Evolutionary conservation across 768 basidiomycete genomes (phyloP), one percentile per base, ranked within the genome.

Genomic region (Serendipita sp.): DNA sequence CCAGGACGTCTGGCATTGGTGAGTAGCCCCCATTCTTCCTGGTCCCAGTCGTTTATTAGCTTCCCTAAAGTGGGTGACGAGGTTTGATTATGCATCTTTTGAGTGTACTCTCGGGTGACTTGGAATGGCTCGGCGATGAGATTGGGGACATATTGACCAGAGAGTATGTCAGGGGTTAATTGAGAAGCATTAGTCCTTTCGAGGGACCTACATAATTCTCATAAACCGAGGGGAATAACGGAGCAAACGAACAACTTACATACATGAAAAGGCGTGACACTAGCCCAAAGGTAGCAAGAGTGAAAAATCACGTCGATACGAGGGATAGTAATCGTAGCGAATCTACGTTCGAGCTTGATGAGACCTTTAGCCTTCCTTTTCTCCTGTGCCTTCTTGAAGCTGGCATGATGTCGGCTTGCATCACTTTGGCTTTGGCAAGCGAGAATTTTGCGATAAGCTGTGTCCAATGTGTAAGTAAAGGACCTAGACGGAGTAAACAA

Each of bases 221-320:
- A 56, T 34, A 66, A 3, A 56, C 38, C 5, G 13, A 4, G 38
- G 11, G 35, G 4, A 44, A 69, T 34, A 66, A 46, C 48, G n/a
- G 13, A 62, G 54, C 51, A 16, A 44, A 28, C 5, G 13, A 41
- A 41, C 5, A 41, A 81, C 89, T 76, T 72, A 92, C 89, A 96
- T 65, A 91, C 90, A 69, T 93, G 85, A 89, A 96, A 95, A 10
- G 93, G 91, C 85, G 95, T 81, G 34, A 96, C 93, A 72, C 93
- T 93, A 13, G 94, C 94, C 96, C 96, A 99, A 44, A 99, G 82
- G 76, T 98, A 99, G 66, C 94, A 88, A 3, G 96, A 98, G 75
- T 99, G 96, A 89, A 99, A 99, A 3, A 96, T 96, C 1, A 99
- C 96, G 70, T 98, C 96, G 70, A 99, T 97, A 67, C 95, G 94